A percentile compares a stretch with the other conserved stretches of the same genome.
These are phyloP conservation scores for Aspergillus glaucus DNA, from an alignment of 2,329 filamentous ascomycete species.

Conservation along the genomic window DNA sequence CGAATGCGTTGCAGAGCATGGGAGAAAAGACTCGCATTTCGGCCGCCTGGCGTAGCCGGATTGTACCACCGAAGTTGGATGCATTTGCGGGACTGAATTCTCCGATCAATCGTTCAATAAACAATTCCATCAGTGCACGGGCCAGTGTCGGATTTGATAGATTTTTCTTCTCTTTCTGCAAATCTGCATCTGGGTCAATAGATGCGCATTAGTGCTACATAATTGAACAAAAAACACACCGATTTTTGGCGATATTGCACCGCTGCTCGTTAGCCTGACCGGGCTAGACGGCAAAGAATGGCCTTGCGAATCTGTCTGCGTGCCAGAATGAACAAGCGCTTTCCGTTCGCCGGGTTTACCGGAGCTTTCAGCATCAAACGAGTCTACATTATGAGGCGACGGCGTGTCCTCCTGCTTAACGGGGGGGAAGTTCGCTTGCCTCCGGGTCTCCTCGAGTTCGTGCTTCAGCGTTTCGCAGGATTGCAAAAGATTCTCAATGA, in stretches of 20 bases:
- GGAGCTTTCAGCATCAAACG: neutral
- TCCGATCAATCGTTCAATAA: constrained; percentile 18
- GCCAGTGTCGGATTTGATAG: constrained; percentile 12
- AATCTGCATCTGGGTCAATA: neutral
- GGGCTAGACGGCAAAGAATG: too few species aligned
- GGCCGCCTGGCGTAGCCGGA: constrained; percentile 18
- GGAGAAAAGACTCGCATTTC: constrained; percentile 20
- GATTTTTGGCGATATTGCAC: too few species aligned
- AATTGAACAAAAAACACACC: too few species aligned
- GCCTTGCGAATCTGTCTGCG: too few species aligned
- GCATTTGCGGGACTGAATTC: constrained; percentile 15
- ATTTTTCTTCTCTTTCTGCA: constrained; percentile 6
- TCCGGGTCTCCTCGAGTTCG: constrained; percentile 14
- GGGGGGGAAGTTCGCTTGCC: constrained; percentile 10
- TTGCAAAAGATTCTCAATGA: constrained; percentile 21
- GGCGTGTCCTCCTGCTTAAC: constrained; percentile 9
- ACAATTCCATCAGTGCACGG: constrained; percentile 16
- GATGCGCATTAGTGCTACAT: too few species aligned
- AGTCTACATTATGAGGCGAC: neutral
- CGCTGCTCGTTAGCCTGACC: too few species aligned
- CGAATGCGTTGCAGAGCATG: constrained; percentile 17
- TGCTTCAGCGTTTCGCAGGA: constrained; percentile 15
- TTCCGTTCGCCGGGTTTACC: too few species aligned
- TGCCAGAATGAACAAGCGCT: too few species aligned
- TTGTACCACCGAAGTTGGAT: constrained; percentile 11